Conservation (phyloP, 2,329 filamentous ascomycete species). For the Penicillium sp. region DNA sequence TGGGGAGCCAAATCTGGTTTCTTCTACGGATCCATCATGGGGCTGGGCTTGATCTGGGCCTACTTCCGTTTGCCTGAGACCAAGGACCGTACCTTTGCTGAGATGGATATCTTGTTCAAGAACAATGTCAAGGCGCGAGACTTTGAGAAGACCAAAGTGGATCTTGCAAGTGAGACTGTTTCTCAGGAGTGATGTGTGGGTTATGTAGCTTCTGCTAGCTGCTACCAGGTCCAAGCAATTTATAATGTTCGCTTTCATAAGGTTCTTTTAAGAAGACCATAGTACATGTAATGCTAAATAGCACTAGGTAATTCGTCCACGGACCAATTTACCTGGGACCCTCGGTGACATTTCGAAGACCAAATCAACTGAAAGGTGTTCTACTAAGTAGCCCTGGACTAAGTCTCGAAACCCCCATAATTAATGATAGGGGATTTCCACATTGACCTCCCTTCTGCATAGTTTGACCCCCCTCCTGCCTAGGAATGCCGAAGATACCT, state of each 20-base stretch:
- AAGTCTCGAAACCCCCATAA: too few relatives aligned
- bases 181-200: constrained; percentile 4
- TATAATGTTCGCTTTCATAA: not conserved
- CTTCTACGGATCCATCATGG: constrained; percentile 17
- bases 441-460: too few relatives aligned
- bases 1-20: constrained; percentile 20
- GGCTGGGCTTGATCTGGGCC: constrained; percentile 16
- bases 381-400: too few relatives aligned
- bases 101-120: constrained; percentile 21
- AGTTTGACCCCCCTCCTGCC: too few relatives aligned
- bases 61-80: constrained; percentile 22
- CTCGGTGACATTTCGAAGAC: too few relatives aligned
- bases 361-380: too few relatives aligned
- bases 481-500: too few relatives aligned
- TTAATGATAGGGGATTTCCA: too few relatives aligned
- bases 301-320: too few relatives aligned
- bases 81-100: constrained; percentile 18
- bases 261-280: not conserved
- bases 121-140: constrained; percentile 16
- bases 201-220: not conserved
- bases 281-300: too few relatives aligned
- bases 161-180: constrained; percentile 14
- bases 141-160: constrained; percentile 15
- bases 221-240: not conserved
- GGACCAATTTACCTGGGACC: too few relatives aligned